Percentiles rank a stretch among this genome's conserved stretches.
Conservation (phyloP, 345 rosid genomes). For the Ceriops decandra region DNA sequence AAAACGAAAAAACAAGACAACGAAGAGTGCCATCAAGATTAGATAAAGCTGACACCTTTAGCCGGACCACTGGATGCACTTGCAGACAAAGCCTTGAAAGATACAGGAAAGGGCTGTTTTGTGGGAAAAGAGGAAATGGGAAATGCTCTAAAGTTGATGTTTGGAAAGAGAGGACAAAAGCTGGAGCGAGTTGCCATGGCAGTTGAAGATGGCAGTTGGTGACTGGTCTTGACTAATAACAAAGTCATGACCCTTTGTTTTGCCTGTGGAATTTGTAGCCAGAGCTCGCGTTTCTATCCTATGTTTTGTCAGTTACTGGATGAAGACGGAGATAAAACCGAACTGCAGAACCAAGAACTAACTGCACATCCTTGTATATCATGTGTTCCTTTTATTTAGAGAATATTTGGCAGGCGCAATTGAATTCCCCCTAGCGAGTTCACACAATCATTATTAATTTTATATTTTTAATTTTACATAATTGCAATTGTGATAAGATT, state of each 20-base stretch:
- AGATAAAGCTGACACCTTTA: slow-evolving; percentile 28
- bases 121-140: slow-evolving; percentile 38
- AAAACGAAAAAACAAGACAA: background rate
- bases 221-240: slow-evolving; percentile 11
- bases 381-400: no score
- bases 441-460: no score
- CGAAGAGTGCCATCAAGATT: slow-evolving; percentile 5
- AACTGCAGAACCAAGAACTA: no score
- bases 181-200: slow-evolving; percentile 59
- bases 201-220: slow-evolving; percentile 28
- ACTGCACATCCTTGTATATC: no score
- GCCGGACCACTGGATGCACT: slow-evolving; percentile 39
- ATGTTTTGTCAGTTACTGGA: background rate
- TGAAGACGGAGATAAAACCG: background rate
- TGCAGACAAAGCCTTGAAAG: slow-evolving; percentile 47
- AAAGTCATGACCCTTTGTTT: slow-evolving; percentile 11
- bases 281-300: slow-evolving; percentile 7
- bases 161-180: slow-evolving; percentile 56
- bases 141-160: slow-evolving; percentile 26
- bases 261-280: background rate
- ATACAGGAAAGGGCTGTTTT: slow-evolving; percentile 22
- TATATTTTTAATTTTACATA: no score
- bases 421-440: no score
- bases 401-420: no score
- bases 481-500: no score